Base-by-base conservation (phyloP, 2,329 filamentous ascomycete species). In the Falciphora oryzae region DNA sequence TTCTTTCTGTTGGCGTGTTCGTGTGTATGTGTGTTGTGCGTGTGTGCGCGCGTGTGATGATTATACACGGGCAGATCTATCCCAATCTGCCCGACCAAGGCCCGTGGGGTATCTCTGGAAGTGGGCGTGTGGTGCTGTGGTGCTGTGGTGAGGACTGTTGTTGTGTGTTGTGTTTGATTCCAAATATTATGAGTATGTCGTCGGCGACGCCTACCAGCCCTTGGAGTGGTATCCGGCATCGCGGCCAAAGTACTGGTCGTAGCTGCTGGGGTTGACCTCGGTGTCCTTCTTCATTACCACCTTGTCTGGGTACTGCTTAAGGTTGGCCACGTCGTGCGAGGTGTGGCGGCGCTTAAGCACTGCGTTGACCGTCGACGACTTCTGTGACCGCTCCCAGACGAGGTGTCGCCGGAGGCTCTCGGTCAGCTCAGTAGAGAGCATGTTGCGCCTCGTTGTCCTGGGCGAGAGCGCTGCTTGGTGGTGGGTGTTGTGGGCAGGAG, bases 331-430 rank as follows among this genome's bases (percentile, higher is more conserved):
- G 73, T 97, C 93, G 69, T 94, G 91, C 2, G 94, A 91, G 10
- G 93, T 97, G 75, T 97, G 93, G 66, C 92, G 85, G 67, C 94
- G 87, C 81, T 97, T 96, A 65, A 97, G 83, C 64, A 94, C 91
- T 1, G 93, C 92, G 68, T 94, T 93, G 71, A 89, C 91, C 10
- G 92, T 94, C 44, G 91, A 90, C 66, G 92, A 92, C 83, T 95
- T 96, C 74, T 98, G 94, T 73, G 96, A 92, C 63, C 95, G 89
- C 76, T 99, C 95, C 91, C 92, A 96, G 22, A 98, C 85, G 22
- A 99, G 87, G 71, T 97, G 91, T 70, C 93, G 91, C 28, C 95
- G 88, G 4, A 99, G 87, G 28, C 92, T 96, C 75, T 97, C 93
- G 2, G 94, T 97, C 64, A 99, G 81, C 79, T 99, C 95, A 0